phyloP scores from a whole-genome alignment of 2,329 filamentous ascomycete genomes.

The Penicillium capsulatum region DNA sequence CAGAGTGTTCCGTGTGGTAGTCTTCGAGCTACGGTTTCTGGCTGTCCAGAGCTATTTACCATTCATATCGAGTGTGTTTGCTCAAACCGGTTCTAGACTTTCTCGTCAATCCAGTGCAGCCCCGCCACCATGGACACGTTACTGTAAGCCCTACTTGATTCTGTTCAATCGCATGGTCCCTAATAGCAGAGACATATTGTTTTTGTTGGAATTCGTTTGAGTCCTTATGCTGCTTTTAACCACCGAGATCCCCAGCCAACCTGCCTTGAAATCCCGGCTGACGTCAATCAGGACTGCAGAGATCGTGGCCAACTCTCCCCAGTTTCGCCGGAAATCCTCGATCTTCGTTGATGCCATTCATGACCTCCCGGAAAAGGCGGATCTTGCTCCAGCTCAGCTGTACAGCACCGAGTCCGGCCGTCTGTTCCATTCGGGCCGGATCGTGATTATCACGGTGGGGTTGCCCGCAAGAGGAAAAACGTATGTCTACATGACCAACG shows the following conservation, averaged over 20 bases:
- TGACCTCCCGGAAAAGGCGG: constrained; percentile 75
- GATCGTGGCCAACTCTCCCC: constrained; percentile 82
- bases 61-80: background rate
- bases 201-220: no score
- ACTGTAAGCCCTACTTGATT: constrained; percentile 35
- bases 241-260: background rate
- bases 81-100: constrained; percentile 1
- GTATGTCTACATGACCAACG: constrained; percentile 47
- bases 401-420: constrained; percentile 98
- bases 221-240: background rate
- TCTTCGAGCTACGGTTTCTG: no score
- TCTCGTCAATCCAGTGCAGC: constrained; percentile 7
- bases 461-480: constrained; percentile 94
- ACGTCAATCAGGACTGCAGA: constrained; percentile 68
- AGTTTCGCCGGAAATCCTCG: constrained; percentile 86
- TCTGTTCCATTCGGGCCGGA: constrained; percentile 93
- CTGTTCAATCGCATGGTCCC: no score
- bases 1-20: background rate
- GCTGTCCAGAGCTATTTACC: background rate
- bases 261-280: constrained; percentile 18
- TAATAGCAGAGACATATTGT: no score
- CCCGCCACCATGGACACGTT: constrained; percentile 45
- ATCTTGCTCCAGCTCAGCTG: constrained; percentile 90
- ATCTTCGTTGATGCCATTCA: constrained; percentile 97
- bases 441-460: constrained; percentile 95